A percentile compares a stretch with the other conserved stretches of the same genome.
Conservation (phyloP, 371 early-diverging fungal genomes). For the Cokeromyces recurvatus region DNA sequence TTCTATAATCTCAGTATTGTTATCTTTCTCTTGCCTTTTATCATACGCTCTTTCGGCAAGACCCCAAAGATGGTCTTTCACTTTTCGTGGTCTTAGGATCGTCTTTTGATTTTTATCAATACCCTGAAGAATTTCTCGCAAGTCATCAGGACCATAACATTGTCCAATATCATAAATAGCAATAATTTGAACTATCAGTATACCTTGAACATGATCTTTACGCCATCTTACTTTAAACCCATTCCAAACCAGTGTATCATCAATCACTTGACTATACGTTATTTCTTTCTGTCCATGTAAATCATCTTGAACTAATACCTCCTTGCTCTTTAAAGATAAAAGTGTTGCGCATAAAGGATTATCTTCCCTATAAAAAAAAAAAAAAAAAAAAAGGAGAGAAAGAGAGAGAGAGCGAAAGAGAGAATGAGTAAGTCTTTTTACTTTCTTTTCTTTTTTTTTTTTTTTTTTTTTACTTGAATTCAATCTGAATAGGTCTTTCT, state of each 20-base stretch:
- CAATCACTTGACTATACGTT: slow-evolving; percentile 16
- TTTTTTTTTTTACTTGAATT: slow-evolving; percentile 1
- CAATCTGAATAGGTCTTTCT: slow-evolving; percentile 12
- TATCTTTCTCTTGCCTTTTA: not conserved
- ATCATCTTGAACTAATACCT: slow-evolving; percentile 12
- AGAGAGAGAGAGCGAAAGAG: no score
- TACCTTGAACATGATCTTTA: slow-evolving; percentile 8
- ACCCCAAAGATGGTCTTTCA: not conserved
- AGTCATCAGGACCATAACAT: slow-evolving; percentile 14
- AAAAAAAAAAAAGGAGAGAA: not conserved
- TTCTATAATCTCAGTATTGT: not conserved
- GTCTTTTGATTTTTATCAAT: not conserved
- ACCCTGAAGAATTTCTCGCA: slow-evolving; percentile 11
- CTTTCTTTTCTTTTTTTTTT: no score
- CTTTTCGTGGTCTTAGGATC: slow-evolving; percentile 2
- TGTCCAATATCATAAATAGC: slow-evolving; percentile 5
- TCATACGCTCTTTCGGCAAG: slow-evolving; percentile 5
- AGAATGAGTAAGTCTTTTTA: no score
- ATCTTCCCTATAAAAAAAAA: not conserved
- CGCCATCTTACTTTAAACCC: slow-evolving; percentile 32
- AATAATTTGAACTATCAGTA: slow-evolving; percentile 11
- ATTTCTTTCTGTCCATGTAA: slow-evolving; percentile 9
- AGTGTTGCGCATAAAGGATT: slow-evolving; percentile 16
- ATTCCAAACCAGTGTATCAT: slow-evolving; percentile 19
- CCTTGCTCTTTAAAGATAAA: slow-evolving; percentile 8